Percentiles rank a stretch among this genome's conserved stretches.
These are phyloP conservation scores for Persicaria tinctoria DNA, from an alignment of 148 eudicot species.

Conservation along the genomic window DNA sequence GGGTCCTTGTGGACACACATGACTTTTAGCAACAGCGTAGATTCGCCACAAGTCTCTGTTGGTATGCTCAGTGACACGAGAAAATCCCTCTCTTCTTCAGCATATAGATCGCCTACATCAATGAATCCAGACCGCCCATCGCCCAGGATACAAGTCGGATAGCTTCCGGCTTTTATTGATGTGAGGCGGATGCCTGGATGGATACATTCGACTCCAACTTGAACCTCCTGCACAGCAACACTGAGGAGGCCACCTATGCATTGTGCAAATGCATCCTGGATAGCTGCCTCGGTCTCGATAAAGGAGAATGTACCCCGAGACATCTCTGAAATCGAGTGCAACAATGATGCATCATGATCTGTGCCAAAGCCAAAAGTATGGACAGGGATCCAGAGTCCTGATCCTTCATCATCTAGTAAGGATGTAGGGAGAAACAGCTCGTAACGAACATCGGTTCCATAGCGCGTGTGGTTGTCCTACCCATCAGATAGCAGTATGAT, in stretches of 20 bases:
- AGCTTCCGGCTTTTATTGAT: constrained; percentile 27
- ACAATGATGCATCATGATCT: constrained; percentile 32
- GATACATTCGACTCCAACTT: constrained; percentile 8
- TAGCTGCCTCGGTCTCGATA: constrained; percentile 27
- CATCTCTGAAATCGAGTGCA: constrained; percentile 32
- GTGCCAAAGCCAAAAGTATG: constrained; percentile 41
- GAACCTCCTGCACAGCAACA: constrained; percentile 32
- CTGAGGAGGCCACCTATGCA: constrained; percentile 46
- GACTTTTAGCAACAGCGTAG: constrained; percentile 14
- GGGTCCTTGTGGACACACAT: constrained; percentile 29
- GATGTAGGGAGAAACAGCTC: constrained; percentile 18
- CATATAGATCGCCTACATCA: constrained; percentile 18
- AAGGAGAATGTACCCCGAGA: constrained; percentile 42
- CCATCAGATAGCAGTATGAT: constrained; percentile 40
- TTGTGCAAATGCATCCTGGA: constrained; percentile 40
- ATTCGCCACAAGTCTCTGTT: constrained; percentile 5
- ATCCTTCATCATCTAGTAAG: constrained; percentile 13
- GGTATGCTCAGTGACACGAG: constrained; percentile 25
- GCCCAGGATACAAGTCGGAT: constrained; percentile 7
- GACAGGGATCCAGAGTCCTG: constrained; percentile 19
- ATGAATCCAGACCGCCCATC: constrained; percentile 6
- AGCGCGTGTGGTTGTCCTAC: constrained; percentile 25
- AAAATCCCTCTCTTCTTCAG: constrained; percentile 32
- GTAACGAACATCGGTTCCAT: background rate
- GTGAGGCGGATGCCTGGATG: constrained; percentile 11